Percentiles rank a stretch among this genome's conserved stretches.
Conservation (phyloP, 495 filamentous ascomycete species). For the Penicillium steckii region DNA sequence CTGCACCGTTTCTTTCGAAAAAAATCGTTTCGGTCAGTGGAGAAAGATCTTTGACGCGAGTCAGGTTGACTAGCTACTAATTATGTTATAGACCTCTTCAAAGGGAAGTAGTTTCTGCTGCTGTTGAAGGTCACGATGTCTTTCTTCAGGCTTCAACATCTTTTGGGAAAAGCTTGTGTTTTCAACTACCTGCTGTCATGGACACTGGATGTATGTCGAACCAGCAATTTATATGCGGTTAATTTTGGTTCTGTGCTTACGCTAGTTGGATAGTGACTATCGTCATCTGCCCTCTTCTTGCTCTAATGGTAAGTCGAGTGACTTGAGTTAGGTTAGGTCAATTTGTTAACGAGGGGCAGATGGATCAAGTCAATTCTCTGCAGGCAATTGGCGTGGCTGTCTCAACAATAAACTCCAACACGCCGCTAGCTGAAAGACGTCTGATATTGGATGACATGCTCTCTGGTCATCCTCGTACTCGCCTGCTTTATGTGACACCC, state of each 20-base stretch:
- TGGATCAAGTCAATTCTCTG: constrained; percentile 87
- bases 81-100: constrained; percentile 67
- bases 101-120: constrained; percentile 79
- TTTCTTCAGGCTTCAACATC: constrained; percentile 96
- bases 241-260: constrained; percentile 2
- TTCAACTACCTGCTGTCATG: constrained; percentile 86
- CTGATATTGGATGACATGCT: constrained; percentile 75
- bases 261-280: constrained; percentile 64
- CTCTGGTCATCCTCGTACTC: constrained; percentile 79
- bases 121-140: constrained; percentile 82
- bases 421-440: constrained; percentile 58
- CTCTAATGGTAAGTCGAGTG: constrained; percentile 69
- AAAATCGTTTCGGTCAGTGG: constrained; percentile 61
- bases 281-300: constrained; percentile 85
- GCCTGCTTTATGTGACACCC: constrained; percentile 90
- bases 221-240: neutral
- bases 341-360: constrained; percentile 41
- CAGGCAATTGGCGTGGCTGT: constrained; percentile 72
- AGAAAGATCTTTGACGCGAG: neutral
- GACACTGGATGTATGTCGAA: constrained; percentile 72
- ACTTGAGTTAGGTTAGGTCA: neutral
- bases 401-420: constrained; percentile 83
- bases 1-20: constrained; percentile 82
- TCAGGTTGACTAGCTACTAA: constrained; percentile 13
- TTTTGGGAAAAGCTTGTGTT: constrained; percentile 93